Percentiles rank a stretch among this genome's conserved stretches.
Evolutionary conservation across 345 rosid species (phyloP).

Genomic region (Cardamine resedifolia): DNA sequence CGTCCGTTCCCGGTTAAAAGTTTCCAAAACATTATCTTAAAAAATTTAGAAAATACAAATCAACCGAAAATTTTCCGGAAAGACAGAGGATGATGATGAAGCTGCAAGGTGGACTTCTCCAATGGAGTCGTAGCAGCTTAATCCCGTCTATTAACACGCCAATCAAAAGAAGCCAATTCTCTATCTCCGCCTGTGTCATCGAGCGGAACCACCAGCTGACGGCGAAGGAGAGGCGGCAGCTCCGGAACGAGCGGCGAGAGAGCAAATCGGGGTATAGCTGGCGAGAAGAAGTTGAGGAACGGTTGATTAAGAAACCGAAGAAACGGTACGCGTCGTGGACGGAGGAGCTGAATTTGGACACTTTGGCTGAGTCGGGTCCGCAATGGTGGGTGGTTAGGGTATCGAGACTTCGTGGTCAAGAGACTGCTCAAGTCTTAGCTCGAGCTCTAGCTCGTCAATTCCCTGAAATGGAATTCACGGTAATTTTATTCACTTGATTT

Average conservation of each 20-base stretch:
- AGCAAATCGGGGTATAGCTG: constrained; percentile 60
- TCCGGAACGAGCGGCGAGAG: constrained; percentile 76
- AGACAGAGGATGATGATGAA: constrained; percentile 46
- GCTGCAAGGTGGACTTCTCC: constrained; percentile 65
- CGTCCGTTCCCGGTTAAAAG: background rate
- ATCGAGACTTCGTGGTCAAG: constrained; percentile 53
- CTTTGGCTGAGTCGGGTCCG: constrained; percentile 62
- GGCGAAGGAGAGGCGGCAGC: constrained; percentile 83
- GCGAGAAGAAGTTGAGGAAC: constrained; percentile 84
- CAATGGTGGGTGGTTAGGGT: constrained; percentile 84
- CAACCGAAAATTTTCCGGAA: background rate
- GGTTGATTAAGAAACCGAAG: constrained; percentile 71
- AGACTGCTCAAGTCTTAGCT: constrained; percentile 63
- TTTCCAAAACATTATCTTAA: constrained; percentile 28
- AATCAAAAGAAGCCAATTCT: constrained; percentile 21
- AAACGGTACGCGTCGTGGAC: constrained; percentile 53
- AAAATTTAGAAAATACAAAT: background rate
- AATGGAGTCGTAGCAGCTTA: constrained; percentile 56
- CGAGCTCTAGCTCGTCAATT: constrained; percentile 51
- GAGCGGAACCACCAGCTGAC: constrained; percentile 47
- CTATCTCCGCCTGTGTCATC: constrained; percentile 45
- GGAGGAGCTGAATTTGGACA: constrained; percentile 73
- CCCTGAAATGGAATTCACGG: constrained; percentile 72
- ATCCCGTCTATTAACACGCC: constrained; percentile 37
- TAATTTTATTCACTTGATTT: constrained; percentile 12